Conservation (phyloP, 106 monocot species). For the Platanthera guangdongensis region DNA sequence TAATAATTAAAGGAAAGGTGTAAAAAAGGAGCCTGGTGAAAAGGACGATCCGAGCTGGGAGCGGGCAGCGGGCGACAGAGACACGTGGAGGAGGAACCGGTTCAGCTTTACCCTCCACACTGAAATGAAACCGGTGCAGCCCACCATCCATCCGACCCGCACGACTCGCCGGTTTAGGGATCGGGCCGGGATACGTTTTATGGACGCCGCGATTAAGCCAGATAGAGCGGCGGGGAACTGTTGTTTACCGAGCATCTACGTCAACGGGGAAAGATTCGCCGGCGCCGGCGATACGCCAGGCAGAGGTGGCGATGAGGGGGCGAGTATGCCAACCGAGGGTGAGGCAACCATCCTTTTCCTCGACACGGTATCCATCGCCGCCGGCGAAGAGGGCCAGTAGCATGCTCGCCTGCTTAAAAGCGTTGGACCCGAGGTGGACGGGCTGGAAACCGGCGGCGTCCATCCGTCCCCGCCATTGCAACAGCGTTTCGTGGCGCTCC, state of each 20-base stretch:
- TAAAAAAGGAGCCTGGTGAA: background rate
- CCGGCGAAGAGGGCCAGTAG: constrained; percentile 66
- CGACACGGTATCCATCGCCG: constrained; percentile 78
- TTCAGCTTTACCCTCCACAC: background rate
- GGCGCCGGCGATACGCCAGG: constrained; percentile 39
- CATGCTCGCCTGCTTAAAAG: constrained; percentile 90
- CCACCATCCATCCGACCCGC: background rate
- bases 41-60: background rate
- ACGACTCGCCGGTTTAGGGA: background rate
- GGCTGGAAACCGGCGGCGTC: constrained; percentile 47
- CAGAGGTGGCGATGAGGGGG: constrained; percentile 88
- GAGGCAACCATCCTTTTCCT: constrained; percentile 82
- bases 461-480: constrained; percentile 57
- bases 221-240: background rate
- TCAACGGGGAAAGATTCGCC: background rate
- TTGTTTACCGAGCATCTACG: background rate
- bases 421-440: constrained; percentile 77
- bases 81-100: background rate
- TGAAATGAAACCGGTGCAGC: background rate
- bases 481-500: constrained; percentile 80
- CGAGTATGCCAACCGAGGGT: constrained; percentile 93
- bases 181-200: background rate
- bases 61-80: background rate
- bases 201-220: background rate
- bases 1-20: background rate